A percentile compares a stretch with the other conserved stretches of the same genome.
Conservation (phyloP, 371 early-diverging fungal genomes). For the Gilbertella persicaria region DNA sequence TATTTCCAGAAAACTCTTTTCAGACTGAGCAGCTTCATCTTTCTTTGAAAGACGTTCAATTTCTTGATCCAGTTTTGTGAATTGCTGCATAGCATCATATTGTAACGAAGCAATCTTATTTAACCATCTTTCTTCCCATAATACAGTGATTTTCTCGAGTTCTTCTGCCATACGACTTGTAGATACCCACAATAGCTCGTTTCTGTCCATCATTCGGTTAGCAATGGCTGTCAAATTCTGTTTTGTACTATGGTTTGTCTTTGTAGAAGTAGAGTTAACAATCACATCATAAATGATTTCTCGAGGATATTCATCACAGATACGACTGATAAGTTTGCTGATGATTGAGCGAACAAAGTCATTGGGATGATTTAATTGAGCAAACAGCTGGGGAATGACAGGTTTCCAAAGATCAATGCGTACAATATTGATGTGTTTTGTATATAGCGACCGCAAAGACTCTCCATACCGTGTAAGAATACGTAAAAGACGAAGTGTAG, state of each 20-base stretch:
- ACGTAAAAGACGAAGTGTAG: slow-evolving; percentile 66
- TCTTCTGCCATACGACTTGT: slow-evolving; percentile 66
- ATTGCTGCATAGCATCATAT: slow-evolving; percentile 56
- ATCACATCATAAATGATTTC: slow-evolving; percentile 73
- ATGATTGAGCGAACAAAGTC: slow-evolving; percentile 54
- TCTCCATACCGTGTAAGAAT: slow-evolving; percentile 69
- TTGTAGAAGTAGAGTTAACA: slow-evolving; percentile 59
- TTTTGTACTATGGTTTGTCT: slow-evolving; percentile 46
- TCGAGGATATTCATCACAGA: slow-evolving; percentile 66
- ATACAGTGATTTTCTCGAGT: slow-evolving; percentile 72
- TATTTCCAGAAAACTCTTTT: slow-evolving; percentile 52
- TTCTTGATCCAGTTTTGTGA: slow-evolving; percentile 61
- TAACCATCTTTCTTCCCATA: slow-evolving; percentile 85
- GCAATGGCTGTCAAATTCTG: slow-evolving; percentile 45
- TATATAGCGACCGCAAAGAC: slow-evolving; percentile 44
- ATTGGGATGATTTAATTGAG: slow-evolving; percentile 71
- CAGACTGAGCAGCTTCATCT: slow-evolving; percentile 36
- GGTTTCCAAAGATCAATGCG: slow-evolving; percentile 66
- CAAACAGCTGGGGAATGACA: slow-evolving; percentile 82
- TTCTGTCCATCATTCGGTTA: slow-evolving; percentile 41
- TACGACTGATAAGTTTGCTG: slow-evolving; percentile 53
- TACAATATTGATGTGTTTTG: slow-evolving; percentile 42
- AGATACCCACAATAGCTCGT: slow-evolving; percentile 56
- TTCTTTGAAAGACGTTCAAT: slow-evolving; percentile 24
- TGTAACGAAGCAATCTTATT: slow-evolving; percentile 70